A percentile compares a stretch with the other conserved stretches of the same genome.
Conservation (phyloP, 495 filamentous ascomycete species). For the Geoglossum glabrum region DNA sequence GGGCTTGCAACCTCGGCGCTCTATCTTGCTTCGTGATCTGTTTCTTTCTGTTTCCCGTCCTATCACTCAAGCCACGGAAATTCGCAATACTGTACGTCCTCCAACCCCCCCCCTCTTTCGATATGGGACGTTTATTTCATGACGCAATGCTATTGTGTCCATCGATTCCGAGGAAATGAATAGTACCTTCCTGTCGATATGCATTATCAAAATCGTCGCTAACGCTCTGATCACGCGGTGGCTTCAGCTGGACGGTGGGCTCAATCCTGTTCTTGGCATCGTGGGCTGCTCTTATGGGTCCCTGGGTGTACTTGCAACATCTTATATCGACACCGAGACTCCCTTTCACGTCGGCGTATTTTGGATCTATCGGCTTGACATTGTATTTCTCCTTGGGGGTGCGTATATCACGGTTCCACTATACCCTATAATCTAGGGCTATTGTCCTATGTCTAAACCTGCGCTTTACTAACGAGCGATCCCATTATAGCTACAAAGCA, state of each 20-base stretch:
- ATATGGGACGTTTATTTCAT: not conserved
- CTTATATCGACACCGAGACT: conserved; percentile 66
- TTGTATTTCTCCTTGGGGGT: conserved; percentile 83
- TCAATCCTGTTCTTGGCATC: conserved; percentile 78
- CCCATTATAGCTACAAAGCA: conserved; percentile 44
- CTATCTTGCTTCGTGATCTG: conserved; percentile 80
- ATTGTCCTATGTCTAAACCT: not conserved
- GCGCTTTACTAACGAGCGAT: conserved; percentile 1
- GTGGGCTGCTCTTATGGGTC: conserved; percentile 89
- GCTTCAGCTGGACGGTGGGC: conserved; percentile 74
- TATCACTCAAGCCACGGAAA: conserved; percentile 65
- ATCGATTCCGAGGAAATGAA: not conserved
- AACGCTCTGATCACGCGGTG: not conserved
- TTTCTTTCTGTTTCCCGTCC: conserved; percentile 70
- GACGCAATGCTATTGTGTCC: not conserved
- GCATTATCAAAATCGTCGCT: not conserved
- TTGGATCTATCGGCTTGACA: conserved; percentile 79
- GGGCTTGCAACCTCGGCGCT: conserved; percentile 76
- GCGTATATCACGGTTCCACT: conserved; percentile 25
- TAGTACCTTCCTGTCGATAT: not conserved
- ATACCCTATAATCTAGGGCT: not conserved
- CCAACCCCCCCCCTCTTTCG: not conserved
- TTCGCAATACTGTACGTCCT: conserved; percentile 85
- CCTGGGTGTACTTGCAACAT: conserved; percentile 60
- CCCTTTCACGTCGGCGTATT: conserved; percentile 92